Evolutionary conservation across 805 yeast species (phyloP).

Genomic region (Kodamaea kakaduensis): DNA sequence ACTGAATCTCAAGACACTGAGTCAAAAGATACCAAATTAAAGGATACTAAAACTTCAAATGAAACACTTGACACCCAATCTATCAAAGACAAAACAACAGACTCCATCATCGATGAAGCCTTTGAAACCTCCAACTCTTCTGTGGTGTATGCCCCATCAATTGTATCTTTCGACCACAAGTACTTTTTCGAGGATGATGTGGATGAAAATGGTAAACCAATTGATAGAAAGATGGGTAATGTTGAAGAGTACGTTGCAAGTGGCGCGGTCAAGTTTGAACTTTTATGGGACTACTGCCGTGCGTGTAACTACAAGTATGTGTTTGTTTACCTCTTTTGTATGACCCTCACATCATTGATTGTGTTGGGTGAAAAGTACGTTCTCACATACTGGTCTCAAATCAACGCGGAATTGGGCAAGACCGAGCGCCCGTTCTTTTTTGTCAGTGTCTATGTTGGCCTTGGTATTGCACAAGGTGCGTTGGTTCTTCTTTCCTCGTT

Average conservation of each 20-base stretch:
- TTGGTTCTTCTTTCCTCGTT: constrained; percentile 45
- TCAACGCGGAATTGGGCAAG: constrained; percentile 34
- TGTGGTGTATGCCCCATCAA: too few relatives aligned
- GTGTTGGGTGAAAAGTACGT: constrained; percentile 48
- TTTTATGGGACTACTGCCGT: constrained; percentile 51
- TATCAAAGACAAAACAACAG: too few relatives aligned
- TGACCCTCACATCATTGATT: constrained; percentile 19
- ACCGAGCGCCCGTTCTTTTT: constrained; percentile 44
- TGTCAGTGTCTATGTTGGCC: constrained; percentile 50
- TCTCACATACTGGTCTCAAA: constrained; percentile 69
- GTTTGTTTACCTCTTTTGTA: constrained; percentile 37
- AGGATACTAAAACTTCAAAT: too few relatives aligned
- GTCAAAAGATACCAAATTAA: too few relatives aligned
- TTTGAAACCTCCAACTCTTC: too few relatives aligned
- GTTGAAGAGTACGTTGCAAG: constrained; percentile 41
- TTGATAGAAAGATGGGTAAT: constrained; percentile 7
- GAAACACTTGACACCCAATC: too few relatives aligned
- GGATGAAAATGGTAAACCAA: not conserved
- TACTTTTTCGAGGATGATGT: not conserved
- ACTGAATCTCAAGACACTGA: too few relatives aligned
- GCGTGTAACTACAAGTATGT: constrained; percentile 41
- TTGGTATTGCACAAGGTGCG: constrained; percentile 52
- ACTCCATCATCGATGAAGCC: too few relatives aligned
- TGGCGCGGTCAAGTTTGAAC: constrained; percentile 54
- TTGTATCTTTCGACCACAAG: not conserved